These are phyloP conservation scores for Myriosclerotinia curreyana DNA, from an alignment of 2,329 filamentous ascomycete species.

Conservation along the genomic window DNA sequence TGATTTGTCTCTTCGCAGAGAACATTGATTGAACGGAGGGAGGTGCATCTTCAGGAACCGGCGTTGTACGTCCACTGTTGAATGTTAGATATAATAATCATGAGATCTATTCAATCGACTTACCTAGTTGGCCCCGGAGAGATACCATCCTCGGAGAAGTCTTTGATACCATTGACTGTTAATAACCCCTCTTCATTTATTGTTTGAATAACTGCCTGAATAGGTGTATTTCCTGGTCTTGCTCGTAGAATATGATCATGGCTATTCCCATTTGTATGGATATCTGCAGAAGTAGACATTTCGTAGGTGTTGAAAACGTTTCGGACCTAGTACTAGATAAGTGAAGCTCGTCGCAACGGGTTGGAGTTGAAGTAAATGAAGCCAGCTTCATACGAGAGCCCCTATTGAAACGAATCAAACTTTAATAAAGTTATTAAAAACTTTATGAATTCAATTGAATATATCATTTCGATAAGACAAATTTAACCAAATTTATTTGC, in stretches of 20 bases:
- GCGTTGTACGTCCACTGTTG: constrained; percentile 74
- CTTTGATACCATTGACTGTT: constrained; percentile 22
- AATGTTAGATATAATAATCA: constrained; percentile 24
- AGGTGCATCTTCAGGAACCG: constrained; percentile 84
- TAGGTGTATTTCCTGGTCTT: constrained; percentile 33
- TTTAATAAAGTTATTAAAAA: background rate
- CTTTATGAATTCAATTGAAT: constrained; percentile 6
- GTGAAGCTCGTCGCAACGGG: constrained; percentile 2
- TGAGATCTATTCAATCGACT: background rate
- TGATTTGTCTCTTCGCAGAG: constrained; percentile 76
- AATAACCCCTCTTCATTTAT: constrained; percentile 32
- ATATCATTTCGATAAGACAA: constrained; percentile 11
- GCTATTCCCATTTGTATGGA: constrained; percentile 31
- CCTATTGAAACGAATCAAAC: constrained; percentile 17
- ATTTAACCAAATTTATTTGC: background rate
- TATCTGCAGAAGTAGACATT: constrained; percentile 37
- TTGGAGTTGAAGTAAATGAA: background rate
- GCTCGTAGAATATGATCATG: constrained; percentile 39
- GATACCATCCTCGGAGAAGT: constrained; percentile 28
- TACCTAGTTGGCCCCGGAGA: constrained; percentile 25
- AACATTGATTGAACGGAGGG: constrained; percentile 86
- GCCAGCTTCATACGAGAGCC: constrained; percentile 10
- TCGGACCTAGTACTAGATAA: too few relatives aligned
- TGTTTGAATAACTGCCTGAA: constrained; percentile 33
- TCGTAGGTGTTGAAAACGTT: constrained; percentile 15